Evolutionary conservation across 2,329 filamentous ascomycete species (phyloP).

Genomic region (Fusarium sororula): DNA sequence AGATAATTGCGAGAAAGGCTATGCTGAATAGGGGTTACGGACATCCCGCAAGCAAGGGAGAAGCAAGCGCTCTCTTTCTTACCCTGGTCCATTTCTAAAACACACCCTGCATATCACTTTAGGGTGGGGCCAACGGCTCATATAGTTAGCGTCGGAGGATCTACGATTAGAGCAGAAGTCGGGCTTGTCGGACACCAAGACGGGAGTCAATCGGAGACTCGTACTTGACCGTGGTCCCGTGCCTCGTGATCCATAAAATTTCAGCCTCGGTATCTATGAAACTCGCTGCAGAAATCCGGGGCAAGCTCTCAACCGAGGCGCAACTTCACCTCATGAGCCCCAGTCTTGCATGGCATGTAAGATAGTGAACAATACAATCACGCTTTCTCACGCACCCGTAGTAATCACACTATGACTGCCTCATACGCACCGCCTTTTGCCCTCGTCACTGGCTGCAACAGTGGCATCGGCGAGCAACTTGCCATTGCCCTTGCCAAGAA

Average conservation of each 20-base stretch:
- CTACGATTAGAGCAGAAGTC: not conserved
- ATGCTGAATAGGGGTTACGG: not conserved
- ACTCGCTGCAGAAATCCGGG: fast-evolving
- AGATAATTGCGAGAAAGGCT: not conserved
- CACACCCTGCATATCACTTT: not conserved
- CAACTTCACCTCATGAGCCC: not conserved
- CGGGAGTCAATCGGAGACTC: not conserved
- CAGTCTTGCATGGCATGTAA: not conserved
- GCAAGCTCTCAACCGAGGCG: not conserved
- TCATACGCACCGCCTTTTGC: not conserved
- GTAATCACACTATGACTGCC: fast-evolving
- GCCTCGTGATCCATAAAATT: not conserved
- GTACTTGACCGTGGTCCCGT: not conserved
- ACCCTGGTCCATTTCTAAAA: not conserved
- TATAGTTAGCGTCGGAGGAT: not conserved
- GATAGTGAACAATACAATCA: fast-evolving
- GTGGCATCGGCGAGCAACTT: not conserved
- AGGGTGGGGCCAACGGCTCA: not conserved
- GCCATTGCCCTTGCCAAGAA: not conserved
- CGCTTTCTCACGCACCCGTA: fast-evolving
- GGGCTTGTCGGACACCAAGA: not conserved
- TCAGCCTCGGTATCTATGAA: not conserved
- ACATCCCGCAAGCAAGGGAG: not conserved
- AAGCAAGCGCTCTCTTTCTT: not conserved
- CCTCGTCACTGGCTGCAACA: not conserved